Evolutionary conservation across 352 stramenopile genomes (phyloP).

Genomic region (Hyaloperonospora arabidopsidis): DNA sequence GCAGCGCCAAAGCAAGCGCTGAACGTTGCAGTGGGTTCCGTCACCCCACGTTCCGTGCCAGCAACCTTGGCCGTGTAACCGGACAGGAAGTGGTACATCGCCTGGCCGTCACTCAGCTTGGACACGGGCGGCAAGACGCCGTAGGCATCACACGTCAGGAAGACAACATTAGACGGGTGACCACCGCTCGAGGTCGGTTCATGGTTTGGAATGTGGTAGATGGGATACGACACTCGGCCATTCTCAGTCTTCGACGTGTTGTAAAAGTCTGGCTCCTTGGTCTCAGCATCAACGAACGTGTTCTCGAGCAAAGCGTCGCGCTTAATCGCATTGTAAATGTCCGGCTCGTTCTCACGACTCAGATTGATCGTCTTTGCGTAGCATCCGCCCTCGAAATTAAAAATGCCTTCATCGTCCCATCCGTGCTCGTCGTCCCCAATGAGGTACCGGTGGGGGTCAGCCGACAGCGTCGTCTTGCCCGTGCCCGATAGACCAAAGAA

Average conservation of each 20-base stretch:
- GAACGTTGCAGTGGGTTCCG: conserved; percentile 93
- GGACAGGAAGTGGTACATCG: conserved; percentile 98
- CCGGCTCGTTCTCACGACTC: conserved; percentile 91
- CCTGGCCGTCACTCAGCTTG: conserved; percentile 89
- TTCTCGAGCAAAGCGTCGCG: conserved; percentile 97
- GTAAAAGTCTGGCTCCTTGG: conserved; percentile 89
- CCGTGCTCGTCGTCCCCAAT: conserved; percentile 91
- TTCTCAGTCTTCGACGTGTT: conserved; percentile 97
- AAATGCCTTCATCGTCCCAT: conserved; percentile 96
- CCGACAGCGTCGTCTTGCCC: conserved; percentile 89
- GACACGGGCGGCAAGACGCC: conserved; percentile 95
- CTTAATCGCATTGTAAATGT: conserved; percentile 97
- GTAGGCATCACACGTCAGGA: conserved; percentile 97
- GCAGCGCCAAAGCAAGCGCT: conserved; percentile 95
- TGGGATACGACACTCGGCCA: conserved; percentile 97
- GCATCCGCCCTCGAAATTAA: conserved; percentile 99
- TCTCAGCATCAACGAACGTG: conserved; percentile 76
- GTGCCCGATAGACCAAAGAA: conserved; percentile 95
- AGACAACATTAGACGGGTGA: conserved; percentile 96
- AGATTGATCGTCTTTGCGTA: conserved; percentile 99
- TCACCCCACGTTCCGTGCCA: conserved; percentile 95
- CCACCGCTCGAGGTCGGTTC: conserved; percentile 80
- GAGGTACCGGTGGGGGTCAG: conserved; percentile 79
- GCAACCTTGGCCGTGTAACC: conserved; percentile 98
- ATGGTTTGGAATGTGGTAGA: conserved; percentile 97